phyloP scores from a whole-genome alignment of 306 rosid genomes.

The Bauhinia variegata region DNA sequence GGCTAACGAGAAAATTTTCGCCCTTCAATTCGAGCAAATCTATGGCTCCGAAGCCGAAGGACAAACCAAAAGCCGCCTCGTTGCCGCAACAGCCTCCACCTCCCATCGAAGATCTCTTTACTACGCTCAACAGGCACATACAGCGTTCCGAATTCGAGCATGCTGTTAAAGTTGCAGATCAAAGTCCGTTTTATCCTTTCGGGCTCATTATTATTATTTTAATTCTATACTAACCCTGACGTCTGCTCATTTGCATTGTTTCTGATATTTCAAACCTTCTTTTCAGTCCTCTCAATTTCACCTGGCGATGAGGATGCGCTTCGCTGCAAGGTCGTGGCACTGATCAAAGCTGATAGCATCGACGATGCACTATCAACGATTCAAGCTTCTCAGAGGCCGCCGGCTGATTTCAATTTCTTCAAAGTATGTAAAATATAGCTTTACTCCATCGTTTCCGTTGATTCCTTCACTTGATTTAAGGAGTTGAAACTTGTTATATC shows the following conservation, averaged over 20 bases:
- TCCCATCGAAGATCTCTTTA: slow-evolving; percentile 84
- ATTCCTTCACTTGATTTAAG: background rate
- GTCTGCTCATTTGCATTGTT: background rate
- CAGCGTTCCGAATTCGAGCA: slow-evolving; percentile 60
- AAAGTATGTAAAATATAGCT: slow-evolving; percentile 47
- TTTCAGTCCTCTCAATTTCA: slow-evolving; percentile 68
- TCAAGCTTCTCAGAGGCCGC: slow-evolving; percentile 48
- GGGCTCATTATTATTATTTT: background rate
- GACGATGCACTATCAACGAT: slow-evolving; percentile 67
- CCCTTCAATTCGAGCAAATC: too few relatives aligned
- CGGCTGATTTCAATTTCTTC: slow-evolving; percentile 66
- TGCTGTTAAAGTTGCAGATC: slow-evolving; percentile 83
- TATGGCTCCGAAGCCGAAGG: slow-evolving; percentile 87
- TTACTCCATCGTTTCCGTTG: background rate
- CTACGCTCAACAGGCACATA: slow-evolving; percentile 71
- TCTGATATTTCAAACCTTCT: background rate
- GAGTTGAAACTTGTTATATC: too few relatives aligned
- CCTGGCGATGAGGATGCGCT: slow-evolving; percentile 84
- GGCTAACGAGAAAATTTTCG: slow-evolving; percentile 35
- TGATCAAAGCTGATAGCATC: slow-evolving; percentile 68
- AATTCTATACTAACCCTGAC: background rate
- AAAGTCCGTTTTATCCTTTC: slow-evolving; percentile 51
- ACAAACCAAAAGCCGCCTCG: slow-evolving; percentile 53
- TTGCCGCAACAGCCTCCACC: too few relatives aligned
- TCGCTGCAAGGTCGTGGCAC: slow-evolving; percentile 82